A percentile compares a stretch with the other conserved stretches of the same genome.
phyloP scores from a whole-genome alignment of 1,139 yeast genomes.

The Geotrichum reessii region DNA sequence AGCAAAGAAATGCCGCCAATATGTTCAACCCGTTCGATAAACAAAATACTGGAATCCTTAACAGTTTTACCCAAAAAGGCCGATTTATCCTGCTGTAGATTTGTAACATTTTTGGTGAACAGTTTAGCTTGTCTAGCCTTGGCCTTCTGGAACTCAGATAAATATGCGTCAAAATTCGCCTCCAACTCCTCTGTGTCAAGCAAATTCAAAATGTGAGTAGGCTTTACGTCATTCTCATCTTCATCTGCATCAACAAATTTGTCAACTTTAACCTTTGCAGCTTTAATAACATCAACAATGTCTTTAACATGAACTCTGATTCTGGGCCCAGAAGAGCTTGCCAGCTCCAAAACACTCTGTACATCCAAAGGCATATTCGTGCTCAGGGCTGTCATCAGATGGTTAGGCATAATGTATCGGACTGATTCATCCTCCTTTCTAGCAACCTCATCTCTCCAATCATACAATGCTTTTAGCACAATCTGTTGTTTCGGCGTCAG shows the following conservation, averaged over 20 bases:
- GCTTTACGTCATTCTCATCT: constrained; percentile 9
- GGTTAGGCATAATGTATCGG: constrained; percentile 79
- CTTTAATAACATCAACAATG: constrained; percentile 49
- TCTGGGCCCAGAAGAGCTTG: constrained; percentile 48
- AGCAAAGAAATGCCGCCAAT: constrained; percentile 5
- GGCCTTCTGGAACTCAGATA: constrained; percentile 20
- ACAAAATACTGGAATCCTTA: background rate
- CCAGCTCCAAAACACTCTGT: constrained; percentile 51
- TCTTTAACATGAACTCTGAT: constrained; percentile 55
- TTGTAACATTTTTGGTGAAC: constrained; percentile 14
- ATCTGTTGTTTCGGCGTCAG: constrained; percentile 52
- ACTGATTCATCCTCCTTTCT: constrained; percentile 77
- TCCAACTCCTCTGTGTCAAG: constrained; percentile 14
- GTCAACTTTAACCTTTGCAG: constrained; percentile 23
- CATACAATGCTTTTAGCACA: constrained; percentile 55
- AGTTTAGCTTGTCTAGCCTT: constrained; percentile 21
- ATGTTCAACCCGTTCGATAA: constrained; percentile 5
- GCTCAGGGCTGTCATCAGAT: constrained; percentile 59
- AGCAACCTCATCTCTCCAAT: constrained; percentile 81
- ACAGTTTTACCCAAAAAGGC: constrained; percentile 14
- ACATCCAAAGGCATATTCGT: constrained; percentile 52
- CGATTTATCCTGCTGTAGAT: background rate
- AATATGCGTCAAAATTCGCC: constrained; percentile 24
- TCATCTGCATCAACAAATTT: constrained; percentile 17
- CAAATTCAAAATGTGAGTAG: constrained; percentile 19